phyloP scores from a whole-genome alignment of 176 grass and related monocot species.

The Elaeis guineensis region DNA sequence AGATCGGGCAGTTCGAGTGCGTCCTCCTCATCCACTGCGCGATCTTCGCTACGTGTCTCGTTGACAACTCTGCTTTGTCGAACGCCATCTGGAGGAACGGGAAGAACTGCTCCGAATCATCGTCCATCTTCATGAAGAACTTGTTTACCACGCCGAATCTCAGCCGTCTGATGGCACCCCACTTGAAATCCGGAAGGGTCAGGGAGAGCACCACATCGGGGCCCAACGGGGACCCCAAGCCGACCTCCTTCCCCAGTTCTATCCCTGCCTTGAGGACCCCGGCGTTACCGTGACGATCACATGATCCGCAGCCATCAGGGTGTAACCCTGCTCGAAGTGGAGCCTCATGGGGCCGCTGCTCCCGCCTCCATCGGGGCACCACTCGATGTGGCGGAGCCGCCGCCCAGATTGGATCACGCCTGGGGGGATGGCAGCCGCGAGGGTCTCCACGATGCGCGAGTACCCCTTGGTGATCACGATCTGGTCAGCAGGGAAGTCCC shows the following conservation, averaged over 20 bases:
- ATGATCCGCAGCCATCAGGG: conserved; percentile 39
- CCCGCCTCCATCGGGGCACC: conserved; percentile 17
- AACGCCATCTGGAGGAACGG: conserved; percentile 52
- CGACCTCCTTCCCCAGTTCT: conserved; percentile 14
- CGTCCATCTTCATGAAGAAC: conserved; percentile 65
- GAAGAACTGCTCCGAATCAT: conserved; percentile 6
- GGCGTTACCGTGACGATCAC: conserved; percentile 75
- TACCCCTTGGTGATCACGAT: conserved; percentile 68
- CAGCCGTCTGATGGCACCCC: conserved; percentile 45
- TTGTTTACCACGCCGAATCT: conserved; percentile 76
- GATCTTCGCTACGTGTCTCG: conserved; percentile 26
- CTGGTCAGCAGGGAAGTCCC: conserved; percentile 73
- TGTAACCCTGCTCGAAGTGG: conserved; percentile 32
- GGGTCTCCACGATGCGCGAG: conserved; percentile 47
- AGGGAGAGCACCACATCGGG: conserved; percentile 51
- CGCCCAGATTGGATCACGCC: conserved; percentile 38
- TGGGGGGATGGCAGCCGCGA: conserved; percentile 35
- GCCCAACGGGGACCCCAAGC: not conserved
- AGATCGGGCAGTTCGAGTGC: conserved; percentile 52
- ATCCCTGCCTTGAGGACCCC: conserved; percentile 60
- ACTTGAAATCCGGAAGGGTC: conserved; percentile 60
- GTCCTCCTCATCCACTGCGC: conserved; percentile 80
- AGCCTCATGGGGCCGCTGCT: conserved; percentile 33
- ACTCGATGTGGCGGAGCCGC: conserved; percentile 44
- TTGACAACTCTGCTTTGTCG: not conserved